These are phyloP conservation scores for Penicillium fuscoglaucum DNA, from an alignment of 2,329 filamentous ascomycete genomes.

Conservation along the genomic window DNA sequence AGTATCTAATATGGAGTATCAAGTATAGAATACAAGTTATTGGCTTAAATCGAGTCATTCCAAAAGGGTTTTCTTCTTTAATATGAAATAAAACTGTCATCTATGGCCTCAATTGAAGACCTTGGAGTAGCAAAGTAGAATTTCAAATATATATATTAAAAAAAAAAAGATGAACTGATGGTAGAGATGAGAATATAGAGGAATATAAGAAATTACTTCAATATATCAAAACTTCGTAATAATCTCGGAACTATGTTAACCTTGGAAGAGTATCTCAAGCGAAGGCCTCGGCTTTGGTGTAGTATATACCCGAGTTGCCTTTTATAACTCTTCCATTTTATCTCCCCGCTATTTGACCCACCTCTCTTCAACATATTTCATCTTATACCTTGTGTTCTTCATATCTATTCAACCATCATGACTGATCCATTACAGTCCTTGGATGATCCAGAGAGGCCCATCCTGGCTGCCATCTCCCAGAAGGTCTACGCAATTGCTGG, in stretches of 20 bases:
- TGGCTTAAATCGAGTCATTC: neutral
- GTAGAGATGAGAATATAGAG: too few relatives aligned
- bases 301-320: slow-evolving; percentile 19
- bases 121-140: neutral
- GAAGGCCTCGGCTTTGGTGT: slow-evolving; percentile 13
- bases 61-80: neutral
- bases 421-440: slow-evolving; percentile 39
- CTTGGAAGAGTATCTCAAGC: neutral
- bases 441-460: slow-evolving; percentile 29
- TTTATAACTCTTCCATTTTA: neutral
- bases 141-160: neutral
- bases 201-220: neutral
- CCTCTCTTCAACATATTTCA: neutral
- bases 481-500: slow-evolving; percentile 72
- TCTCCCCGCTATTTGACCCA: slow-evolving; percentile 5
- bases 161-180: too few relatives aligned
- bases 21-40: neutral
- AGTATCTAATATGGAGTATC: neutral
- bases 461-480: slow-evolving; percentile 56
- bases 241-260: neutral
- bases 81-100: neutral
- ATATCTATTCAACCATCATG: slow-evolving; percentile 26
- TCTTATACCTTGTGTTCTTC: neutral
- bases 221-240: neutral
- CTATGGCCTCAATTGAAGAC: neutral